Conservation (phyloP, 1,284 basidiomycete species). For the Earliella scabrosa region DNA sequence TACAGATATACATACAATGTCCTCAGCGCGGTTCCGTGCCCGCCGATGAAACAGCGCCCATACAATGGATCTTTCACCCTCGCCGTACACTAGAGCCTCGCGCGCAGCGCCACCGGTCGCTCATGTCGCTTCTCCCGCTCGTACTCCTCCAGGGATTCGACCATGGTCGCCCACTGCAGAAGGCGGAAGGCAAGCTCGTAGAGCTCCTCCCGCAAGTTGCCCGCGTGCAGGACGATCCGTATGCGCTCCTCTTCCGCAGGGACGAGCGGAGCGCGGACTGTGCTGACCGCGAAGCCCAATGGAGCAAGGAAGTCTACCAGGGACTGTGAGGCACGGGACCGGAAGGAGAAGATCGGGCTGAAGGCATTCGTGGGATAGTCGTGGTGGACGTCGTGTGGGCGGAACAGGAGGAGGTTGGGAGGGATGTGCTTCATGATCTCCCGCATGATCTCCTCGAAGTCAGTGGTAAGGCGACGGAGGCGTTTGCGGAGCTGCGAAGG, state of each 20-base stretch:
- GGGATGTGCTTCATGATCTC: slow-evolving; percentile 7
- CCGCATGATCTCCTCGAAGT: slow-evolving; percentile 7
- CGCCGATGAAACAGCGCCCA: too few relatives aligned
- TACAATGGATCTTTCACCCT: too few relatives aligned
- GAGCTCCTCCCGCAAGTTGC: slow-evolving; percentile 67
- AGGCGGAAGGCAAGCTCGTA: slow-evolving; percentile 34
- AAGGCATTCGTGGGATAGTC: slow-evolving; percentile 5
- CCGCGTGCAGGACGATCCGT: slow-evolving; percentile 79
- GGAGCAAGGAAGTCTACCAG: slow-evolving; percentile 65
- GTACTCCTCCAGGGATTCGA: background rate
- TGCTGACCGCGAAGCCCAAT: slow-evolving; percentile 66
- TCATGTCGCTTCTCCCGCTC: background rate
- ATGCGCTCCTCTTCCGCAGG: slow-evolving; percentile 79
- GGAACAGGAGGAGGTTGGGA: slow-evolving; percentile 6
- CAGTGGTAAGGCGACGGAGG: slow-evolving; percentile 3
- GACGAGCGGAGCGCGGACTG: slow-evolving; percentile 82
- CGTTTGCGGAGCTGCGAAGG: background rate
- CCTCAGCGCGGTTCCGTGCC: too few relatives aligned
- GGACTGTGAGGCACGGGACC: slow-evolving; percentile 70
- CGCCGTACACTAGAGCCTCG: background rate
- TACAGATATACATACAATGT: too few relatives aligned
- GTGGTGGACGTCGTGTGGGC: background rate
- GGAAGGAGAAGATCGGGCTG: slow-evolving; percentile 79
- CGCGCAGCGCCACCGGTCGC: background rate
- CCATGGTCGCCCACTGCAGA: slow-evolving; percentile 34